Evolutionary conservation across 2,329 filamentous ascomycete genomes (phyloP).

Genomic region (Aspergillus brasiliensis): DNA sequence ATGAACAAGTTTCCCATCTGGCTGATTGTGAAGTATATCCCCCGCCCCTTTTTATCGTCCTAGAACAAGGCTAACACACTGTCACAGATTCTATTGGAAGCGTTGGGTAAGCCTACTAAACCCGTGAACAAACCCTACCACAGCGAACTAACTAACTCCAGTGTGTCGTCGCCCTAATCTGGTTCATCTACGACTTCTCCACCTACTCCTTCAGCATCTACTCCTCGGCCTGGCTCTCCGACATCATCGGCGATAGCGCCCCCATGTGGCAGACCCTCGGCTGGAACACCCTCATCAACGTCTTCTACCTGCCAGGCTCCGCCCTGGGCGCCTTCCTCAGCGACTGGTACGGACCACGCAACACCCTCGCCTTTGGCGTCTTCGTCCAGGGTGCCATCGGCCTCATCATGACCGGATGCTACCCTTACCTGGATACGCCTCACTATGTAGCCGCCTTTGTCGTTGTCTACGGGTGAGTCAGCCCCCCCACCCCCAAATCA

Average conservation of each 20-base stretch:
- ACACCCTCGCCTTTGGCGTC: conserved; percentile 72
- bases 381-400: conserved; percentile 73
- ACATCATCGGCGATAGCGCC: conserved; percentile 63
- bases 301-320: conserved; percentile 86
- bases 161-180: conserved; percentile 69
- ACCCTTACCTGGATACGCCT: conserved; percentile 66
- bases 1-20: conserved; percentile 63
- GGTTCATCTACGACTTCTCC: conserved; percentile 88
- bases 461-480: conserved; percentile 69
- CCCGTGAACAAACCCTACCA: too few relatives aligned
- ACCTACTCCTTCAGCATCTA: conserved; percentile 86
- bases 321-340: conserved; percentile 74
- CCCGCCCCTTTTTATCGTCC: fast-evolving
- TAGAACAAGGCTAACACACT: neutral
- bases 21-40: conserved; percentile 44
- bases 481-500: neutral
- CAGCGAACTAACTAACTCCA: conserved; percentile 18
- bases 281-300: conserved; percentile 85
- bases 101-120: conserved; percentile 54
- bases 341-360: conserved; percentile 77
- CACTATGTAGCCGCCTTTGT: conserved; percentile 73
- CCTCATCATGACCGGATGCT: conserved; percentile 85
- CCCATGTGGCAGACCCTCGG: conserved; percentile 78
- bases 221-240: conserved; percentile 60
- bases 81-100: conserved; percentile 67